phyloP scores from a whole-genome alignment of 2,329 filamentous ascomycete species.

The Acephala macrosclerotiorum region DNA sequence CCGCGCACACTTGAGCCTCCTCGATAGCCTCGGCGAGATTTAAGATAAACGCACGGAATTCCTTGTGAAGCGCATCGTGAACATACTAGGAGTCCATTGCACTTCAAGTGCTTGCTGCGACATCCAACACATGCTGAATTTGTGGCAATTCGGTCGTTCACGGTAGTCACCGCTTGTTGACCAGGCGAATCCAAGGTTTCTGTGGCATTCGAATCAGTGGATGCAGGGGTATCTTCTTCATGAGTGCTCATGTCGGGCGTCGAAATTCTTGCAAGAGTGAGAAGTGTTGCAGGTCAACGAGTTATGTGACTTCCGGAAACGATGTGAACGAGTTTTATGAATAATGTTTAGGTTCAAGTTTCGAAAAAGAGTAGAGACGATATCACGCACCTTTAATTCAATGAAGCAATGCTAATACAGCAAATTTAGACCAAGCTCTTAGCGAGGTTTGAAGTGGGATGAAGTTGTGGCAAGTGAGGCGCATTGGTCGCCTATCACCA shows the following conservation, averaged over 20 bases:
- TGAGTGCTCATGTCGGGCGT: background rate
- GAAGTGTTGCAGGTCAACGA: background rate
- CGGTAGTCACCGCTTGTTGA: background rate
- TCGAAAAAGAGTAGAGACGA: background rate
- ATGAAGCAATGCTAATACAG: background rate
- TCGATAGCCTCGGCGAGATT: slow-evolving; percentile 77
- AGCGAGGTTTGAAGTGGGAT: too few species aligned
- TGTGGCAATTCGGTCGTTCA: background rate
- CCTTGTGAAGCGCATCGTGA: slow-evolving; percentile 67
- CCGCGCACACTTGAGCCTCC: slow-evolving; percentile 66
- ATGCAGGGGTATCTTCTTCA: background rate
- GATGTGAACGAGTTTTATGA: background rate
- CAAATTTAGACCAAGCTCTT: too few species aligned
- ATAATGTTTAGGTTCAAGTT: too few species aligned
- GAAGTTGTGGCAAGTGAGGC: background rate
- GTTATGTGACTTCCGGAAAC: background rate
- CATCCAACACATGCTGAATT: slow-evolving; percentile 35
- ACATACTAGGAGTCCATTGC: slow-evolving; percentile 74
- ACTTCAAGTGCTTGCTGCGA: slow-evolving; percentile 70
- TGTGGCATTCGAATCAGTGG: background rate
- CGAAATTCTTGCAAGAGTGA: background rate
- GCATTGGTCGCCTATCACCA: background rate
- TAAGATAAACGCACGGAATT: slow-evolving; percentile 73
- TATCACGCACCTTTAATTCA: background rate
- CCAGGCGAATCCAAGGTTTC: background rate